Evolutionary conservation across 2,329 filamentous ascomycete genomes (phyloP), one percentile per base, ranked within the genome.

Genomic region (Lasiodiplodia citricola): DNA sequence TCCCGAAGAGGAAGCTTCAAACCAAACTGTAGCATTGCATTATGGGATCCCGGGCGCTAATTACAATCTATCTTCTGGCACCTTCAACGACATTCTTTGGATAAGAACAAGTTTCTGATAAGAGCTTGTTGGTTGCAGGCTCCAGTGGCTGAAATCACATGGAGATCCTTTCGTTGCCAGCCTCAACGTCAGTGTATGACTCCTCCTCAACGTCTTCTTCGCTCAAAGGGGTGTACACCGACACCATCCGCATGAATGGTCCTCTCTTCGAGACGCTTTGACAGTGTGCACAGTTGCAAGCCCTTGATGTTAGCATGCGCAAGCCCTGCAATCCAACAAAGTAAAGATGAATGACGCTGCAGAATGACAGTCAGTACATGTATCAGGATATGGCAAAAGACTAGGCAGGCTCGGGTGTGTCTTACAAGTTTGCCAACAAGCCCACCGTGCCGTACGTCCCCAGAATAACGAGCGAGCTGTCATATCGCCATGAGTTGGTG

Each of bases 371-470:
- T 60, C n/a, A 60, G 57, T 16, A 8, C 23, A 25, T 25, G 1
- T 14, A 31, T 18, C 23, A 16, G 6, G 2, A 47, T 6, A 28
- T 16, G 6, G 38, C 11, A 41, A 10, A 10, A 13, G 55, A 35
- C 23, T 13, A 56, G 54, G 18, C 28, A 35, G 54, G 18, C 31
- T 8, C 11, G 11, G 18, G 7, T 31, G 16, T 2, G 16, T 28
- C 64, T 47, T 51, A 55, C 52, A 47, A 57, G 21, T 58, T 47
- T 31, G 44, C 37, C 51, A 66, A 31, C 51, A 47, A 2, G 13
- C 50, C 50, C 28, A 66, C 64, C 6, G 64, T 66, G 16, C 37
- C 51, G 13, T 66, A 66, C 6, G 64, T 66, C 16, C 51, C 64
- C n/a, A 66, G 51, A 14, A 66, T 57, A 16, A 66, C n/a, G 23